These are phyloP conservation scores for Lavandula angustifolia DNA, from an alignment of 257 asterid genomes.

Conservation along the genomic window DNA sequence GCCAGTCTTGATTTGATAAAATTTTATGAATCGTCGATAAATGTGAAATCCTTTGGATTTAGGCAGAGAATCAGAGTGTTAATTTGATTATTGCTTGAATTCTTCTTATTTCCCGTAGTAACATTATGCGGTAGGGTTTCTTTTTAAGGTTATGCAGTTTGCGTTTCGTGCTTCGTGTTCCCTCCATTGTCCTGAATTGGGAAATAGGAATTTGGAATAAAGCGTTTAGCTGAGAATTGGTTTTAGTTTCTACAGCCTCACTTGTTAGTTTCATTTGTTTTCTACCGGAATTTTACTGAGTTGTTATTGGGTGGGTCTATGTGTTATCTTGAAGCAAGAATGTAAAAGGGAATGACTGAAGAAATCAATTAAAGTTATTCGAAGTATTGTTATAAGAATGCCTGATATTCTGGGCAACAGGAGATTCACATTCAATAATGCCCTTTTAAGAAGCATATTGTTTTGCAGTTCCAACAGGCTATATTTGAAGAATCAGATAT, in stretches of 20 bases:
- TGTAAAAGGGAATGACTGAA: background rate
- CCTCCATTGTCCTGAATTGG: conserved; percentile 7
- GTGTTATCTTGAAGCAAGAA: conserved; percentile 5
- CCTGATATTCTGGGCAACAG: background rate
- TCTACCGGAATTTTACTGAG: conserved; percentile 19
- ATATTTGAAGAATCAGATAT: background rate
- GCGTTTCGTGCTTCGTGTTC: background rate
- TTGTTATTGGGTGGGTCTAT: background rate
- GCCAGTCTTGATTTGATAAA: background rate
- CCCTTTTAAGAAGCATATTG: background rate
- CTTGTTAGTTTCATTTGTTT: background rate
- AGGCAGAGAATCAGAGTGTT: conserved; percentile 9
- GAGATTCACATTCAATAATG: background rate
- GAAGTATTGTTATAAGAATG: background rate
- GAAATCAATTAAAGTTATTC: background rate
- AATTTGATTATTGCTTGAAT: background rate
- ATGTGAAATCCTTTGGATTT: background rate
- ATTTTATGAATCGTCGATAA: background rate
- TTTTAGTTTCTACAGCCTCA: background rate
- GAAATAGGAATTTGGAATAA: background rate
- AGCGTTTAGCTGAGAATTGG: conserved; percentile 14
- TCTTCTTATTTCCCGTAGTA: background rate
- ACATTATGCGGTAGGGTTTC: background rate
- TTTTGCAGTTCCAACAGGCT: background rate
- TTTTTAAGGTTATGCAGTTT: background rate